A percentile compares a stretch with the other conserved stretches of the same genome.
Evolutionary conservation across 306 rosid species (phyloP).

Genomic region (Delonix regia): DNA sequence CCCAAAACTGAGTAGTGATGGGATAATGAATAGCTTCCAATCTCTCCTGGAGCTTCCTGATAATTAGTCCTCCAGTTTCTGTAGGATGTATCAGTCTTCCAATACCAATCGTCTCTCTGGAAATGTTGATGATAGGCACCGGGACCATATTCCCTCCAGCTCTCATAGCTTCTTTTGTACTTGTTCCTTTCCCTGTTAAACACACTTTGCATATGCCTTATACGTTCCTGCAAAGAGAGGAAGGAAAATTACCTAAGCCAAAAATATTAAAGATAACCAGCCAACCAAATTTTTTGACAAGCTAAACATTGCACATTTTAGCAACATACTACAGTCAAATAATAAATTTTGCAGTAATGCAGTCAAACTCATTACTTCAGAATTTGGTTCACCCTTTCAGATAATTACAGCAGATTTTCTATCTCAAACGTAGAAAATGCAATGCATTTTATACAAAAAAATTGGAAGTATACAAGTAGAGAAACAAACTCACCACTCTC

Average conservation of each 20-base stretch:
- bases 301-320: slow-evolving; percentile 22
- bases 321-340: background rate
- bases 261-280: slow-evolving; percentile 16
- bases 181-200: slow-evolving; percentile 96
- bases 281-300: slow-evolving; percentile 4
- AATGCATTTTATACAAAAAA: background rate
- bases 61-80: slow-evolving; percentile 64
- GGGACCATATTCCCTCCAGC: slow-evolving; percentile 77
- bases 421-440: slow-evolving; percentile 21
- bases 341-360: slow-evolving; percentile 25
- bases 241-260: slow-evolving; percentile 24
- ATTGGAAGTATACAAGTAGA: background rate
- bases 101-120: slow-evolving; percentile 98
- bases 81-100: slow-evolving; percentile 80
- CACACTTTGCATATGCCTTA: slow-evolving; percentile 98
- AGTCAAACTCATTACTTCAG: slow-evolving; percentile 25
- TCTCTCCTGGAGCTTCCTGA: slow-evolving; percentile 68
- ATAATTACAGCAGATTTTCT: background rate
- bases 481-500: slow-evolving; percentile 75
- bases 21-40: slow-evolving; percentile 65
- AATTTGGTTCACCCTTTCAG: background rate
- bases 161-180: slow-evolving; percentile 71
- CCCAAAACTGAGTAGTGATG: slow-evolving; percentile 97
- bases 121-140: slow-evolving; percentile 70
- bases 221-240: slow-evolving; percentile 70